Percentiles rank a stretch among this genome's conserved stretches.
phyloP scores from a whole-genome alignment of 495 filamentous ascomycete genomes.

The Pyrenula aspistea region DNA sequence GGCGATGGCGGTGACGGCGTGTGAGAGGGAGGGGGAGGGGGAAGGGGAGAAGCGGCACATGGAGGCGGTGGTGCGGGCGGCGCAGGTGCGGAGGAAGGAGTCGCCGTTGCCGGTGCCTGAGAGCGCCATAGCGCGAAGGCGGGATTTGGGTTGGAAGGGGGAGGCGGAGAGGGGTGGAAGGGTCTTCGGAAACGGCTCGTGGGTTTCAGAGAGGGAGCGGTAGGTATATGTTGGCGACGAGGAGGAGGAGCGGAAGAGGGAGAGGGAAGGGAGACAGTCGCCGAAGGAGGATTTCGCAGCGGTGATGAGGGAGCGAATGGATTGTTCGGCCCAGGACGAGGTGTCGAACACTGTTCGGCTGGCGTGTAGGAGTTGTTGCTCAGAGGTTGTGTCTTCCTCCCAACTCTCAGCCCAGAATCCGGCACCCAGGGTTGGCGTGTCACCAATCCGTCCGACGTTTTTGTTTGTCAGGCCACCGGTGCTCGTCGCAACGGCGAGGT shows the following conservation, averaged over 20 bases:
- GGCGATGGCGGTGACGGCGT: constrained; percentile 48
- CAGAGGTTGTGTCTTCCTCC: constrained; percentile 9
- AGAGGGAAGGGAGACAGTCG: background rate
- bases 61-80: constrained; percentile 58
- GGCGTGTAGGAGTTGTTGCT: background rate
- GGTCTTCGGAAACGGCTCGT: background rate
- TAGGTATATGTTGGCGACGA: background rate
- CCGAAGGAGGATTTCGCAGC: background rate
- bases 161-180: constrained; percentile 2
- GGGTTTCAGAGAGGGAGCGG: background rate
- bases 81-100: constrained; percentile 67
- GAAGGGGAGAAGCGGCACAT: constrained; percentile 52
- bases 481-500: constrained; percentile 67
- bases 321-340: background rate
- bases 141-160: constrained; percentile 1
- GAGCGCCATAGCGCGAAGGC: constrained; percentile 47
- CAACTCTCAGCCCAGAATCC: constrained; percentile 88
- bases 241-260: background rate
- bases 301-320: background rate
- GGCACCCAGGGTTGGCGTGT: constrained; percentile 76
- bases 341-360: background rate
- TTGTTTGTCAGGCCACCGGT: constrained; percentile 89
- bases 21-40: constrained; percentile 14
- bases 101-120: constrained; percentile 89
- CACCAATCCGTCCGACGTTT: constrained; percentile 70